Base-by-base conservation (phyloP, 1,284 basidiomycete species). In the Stereum hirsutum region DNA sequence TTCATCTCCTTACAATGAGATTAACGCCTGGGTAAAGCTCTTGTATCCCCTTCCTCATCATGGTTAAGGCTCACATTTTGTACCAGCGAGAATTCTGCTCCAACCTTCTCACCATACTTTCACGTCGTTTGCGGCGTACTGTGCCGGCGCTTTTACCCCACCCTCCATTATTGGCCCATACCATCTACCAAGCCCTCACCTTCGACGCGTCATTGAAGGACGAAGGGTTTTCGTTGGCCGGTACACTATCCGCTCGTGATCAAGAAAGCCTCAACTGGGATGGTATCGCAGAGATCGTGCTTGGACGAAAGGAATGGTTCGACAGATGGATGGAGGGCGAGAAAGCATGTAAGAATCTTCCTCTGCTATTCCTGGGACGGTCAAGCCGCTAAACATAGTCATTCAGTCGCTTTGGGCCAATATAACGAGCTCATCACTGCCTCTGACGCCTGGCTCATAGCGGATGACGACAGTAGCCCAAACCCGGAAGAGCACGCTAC, bases 101-200 rank as follows among this genome's bases (percentile, higher is more conserved):
- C n/a, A 69, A 84, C 21, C 73, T 89, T 20, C 63, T 89, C 32
- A 82, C 87, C 1, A 63, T 89, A 10, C 66, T 87, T 3, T 68
- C 78, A 6, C 72, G 75, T 27, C 89, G 95, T 55, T 68, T 96
- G 7, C 73, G 69, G 37, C 76, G 76, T 30, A 82, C 87, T 0
- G 71, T 95, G 30, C 87, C 91, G 0, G 60, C 75, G 10, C 63
- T 99, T 5, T 67, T 96, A 2, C 63, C 77, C 4, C 81, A 87
- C 50, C 88, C 94, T 0, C 78, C 92, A 0, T 64, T 98, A 21
- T 70, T 99, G 4, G 95, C 95, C 0, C 95, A 99, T 57, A 97
- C 92, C 0, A 85, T 99, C 37, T 95, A 95, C 58, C 90, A 97
- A 60, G 77, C 91, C 0, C 68, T 98, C 6, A 62, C 82, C 0